Evolutionary conservation across 192 early-diverging fungal species (phyloP), one percentile per base, ranked within the genome.

Genomic region (Funneliformis geosporum): DNA sequence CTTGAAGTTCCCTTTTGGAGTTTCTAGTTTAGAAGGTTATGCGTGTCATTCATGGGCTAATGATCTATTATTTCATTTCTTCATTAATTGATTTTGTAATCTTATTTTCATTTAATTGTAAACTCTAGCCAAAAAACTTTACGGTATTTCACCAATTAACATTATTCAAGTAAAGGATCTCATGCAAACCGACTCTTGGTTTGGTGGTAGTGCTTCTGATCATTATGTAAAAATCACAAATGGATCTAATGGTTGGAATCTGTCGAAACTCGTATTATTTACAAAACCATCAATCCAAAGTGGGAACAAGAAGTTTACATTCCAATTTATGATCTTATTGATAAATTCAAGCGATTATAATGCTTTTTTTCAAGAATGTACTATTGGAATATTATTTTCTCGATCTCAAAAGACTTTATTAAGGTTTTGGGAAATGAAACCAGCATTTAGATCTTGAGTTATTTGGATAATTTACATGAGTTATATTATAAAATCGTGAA

Each of bases 221-320:
- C 98, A 97, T 18, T 99, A 98, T 84, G 86, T 90, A 33, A 91
- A 92, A 60, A 84, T 98, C 25, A 78, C 76, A 47, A 77, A 78
- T 39, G 75, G 96, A 28, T 72, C 81, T 8, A 80, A 66, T 43
- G 81, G 83, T 8, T 85, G 89, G 76, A 85, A 21, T 85, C 94
- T 60, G 95, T 91, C 62, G 88, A 92, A 60, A 96, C 96, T n/a
- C 90, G 92, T 25, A 89, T 92, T 79, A 92, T 95, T 79, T 89
- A 93, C 38, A 94, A 94, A 73, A 92, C 92, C 28, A 79, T 96
- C 44, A 91, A 95, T 68, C 98, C 98, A 0, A 88, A 89, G 25
- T 99, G 97, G 96, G 91, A 97, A 81, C 95, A 97, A 86, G 91
- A 90, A 18, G 89, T 95, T 50, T 96, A 95, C 77, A 89, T 95